Evolutionary conservation across 768 basidiomycete species (phyloP), one percentile per base, ranked within the genome.

Genomic region (Lactarius trivialis): DNA sequence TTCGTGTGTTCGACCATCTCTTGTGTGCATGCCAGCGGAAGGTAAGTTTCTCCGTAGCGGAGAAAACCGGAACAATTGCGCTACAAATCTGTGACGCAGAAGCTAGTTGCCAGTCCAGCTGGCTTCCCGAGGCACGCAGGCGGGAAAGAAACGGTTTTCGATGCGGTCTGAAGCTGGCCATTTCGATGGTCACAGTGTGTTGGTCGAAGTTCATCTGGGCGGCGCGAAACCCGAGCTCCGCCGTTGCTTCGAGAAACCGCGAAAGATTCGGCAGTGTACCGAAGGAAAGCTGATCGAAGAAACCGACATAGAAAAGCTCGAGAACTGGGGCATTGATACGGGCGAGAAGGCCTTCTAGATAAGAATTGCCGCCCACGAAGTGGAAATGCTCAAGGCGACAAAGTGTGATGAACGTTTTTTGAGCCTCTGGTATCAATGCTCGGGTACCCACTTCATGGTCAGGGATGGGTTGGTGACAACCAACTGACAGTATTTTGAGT

Each of bases 291-390:
- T 60, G 53, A 34, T 55, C n/a, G 53, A 49, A 55, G 24, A 55
- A 14, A 0, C 3, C 1, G 1, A 60, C 9, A 7, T 21, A 8
- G 43, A 60, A 32, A 0, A 7, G 19, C 17, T 34, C 15, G 33
- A 60, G 53, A 26, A 55, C 17, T 14, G 60, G 60, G 11, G 60
- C 33, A 8, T 14, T 55, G 33, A 60, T 37, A 32, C 24, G 53
- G 17, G 43, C 19, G 19, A 60, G 19, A 34, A 60, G 1, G 21
- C 8, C 19, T 15, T 51, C 30, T 7, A 51, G 50, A 32, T 51
- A 28, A 15, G 6, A 4, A 51, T 26, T 51, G 11, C 15, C 11
- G 8, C 60, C 60, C 7, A 4, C 24, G 11, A 48, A 55, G 7
- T 5, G 21, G 15, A 45, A 26, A 14, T 36, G 8, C 4, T 32